Evolutionary conservation across 176 grass and related monocot genomes (phyloP).

Genomic region (Panicum miliaceum): DNA sequence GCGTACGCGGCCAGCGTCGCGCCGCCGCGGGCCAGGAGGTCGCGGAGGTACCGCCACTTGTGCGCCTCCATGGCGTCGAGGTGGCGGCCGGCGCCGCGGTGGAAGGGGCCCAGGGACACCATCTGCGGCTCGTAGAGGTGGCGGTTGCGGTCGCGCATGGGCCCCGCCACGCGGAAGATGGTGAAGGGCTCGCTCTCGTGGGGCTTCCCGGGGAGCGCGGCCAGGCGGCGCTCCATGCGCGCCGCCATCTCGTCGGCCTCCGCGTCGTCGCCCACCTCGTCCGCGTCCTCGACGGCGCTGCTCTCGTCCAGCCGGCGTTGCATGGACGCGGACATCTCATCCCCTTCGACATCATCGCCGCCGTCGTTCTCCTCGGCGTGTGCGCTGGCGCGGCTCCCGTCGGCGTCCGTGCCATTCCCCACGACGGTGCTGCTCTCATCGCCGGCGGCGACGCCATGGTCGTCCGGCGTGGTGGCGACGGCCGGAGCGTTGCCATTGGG

Average conservation of each 20-base stretch:
- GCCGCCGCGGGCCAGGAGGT: constrained; percentile 47
- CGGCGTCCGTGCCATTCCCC: background rate
- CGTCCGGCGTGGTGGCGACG: background rate
- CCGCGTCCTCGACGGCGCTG: background rate
- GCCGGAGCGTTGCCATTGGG: background rate
- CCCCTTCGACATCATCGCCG: background rate
- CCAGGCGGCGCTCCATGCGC: constrained; percentile 25
- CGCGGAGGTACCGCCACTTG: constrained; percentile 58
- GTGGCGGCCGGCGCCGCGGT: constrained; percentile 45
- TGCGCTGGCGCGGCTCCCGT: background rate
- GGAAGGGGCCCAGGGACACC: constrained; percentile 55
- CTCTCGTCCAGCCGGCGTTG: constrained; percentile 3
- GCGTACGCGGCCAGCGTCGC: constrained; percentile 29
- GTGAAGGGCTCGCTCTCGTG: constrained; percentile 56
- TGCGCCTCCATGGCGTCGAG: constrained; percentile 60
- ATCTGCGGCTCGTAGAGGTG: constrained; percentile 58
- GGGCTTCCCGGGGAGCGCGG: constrained; percentile 37
- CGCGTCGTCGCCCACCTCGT: background rate
- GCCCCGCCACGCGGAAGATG: constrained; percentile 55
- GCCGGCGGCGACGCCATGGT: background rate
- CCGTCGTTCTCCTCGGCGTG: background rate
- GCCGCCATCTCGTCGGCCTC: constrained; percentile 44
- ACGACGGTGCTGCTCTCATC: background rate
- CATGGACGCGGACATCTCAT: background rate
- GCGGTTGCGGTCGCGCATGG: constrained; percentile 53